Evolutionary conservation across 805 yeast species (phyloP).

Genomic region (Suhomyces sp.): DNA sequence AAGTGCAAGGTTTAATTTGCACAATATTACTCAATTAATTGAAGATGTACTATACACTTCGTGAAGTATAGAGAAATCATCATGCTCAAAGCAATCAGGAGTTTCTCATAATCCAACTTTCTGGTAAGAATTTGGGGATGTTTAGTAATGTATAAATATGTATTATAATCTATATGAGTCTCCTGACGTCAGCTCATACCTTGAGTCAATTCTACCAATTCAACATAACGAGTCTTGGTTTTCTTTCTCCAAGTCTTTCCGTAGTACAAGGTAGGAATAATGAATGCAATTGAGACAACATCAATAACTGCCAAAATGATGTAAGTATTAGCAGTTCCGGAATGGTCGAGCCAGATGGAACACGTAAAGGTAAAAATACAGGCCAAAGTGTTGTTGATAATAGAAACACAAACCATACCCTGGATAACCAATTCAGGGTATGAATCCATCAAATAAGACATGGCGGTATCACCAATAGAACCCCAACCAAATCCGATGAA

Average conservation of each 20-base stretch:
- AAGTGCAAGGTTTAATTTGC: too few species aligned
- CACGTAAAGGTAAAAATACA: constrained; percentile 40
- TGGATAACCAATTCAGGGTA: constrained; percentile 42
- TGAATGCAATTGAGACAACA: constrained; percentile 30
- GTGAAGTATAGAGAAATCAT: too few species aligned
- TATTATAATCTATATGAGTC: not conserved
- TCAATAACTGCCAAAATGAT: constrained; percentile 37
- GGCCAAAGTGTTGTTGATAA: constrained; percentile 38
- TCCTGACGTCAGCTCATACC: constrained; percentile 4
- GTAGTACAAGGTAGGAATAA: constrained; percentile 31
- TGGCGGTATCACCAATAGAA: constrained; percentile 38
- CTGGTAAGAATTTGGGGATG: too few species aligned
- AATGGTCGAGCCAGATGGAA: constrained; percentile 37
- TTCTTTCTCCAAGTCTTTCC: constrained; percentile 34
- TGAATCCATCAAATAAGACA: constrained; percentile 41
- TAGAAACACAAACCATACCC: constrained; percentile 40
- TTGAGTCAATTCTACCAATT: constrained; percentile 15
- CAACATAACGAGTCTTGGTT: constrained; percentile 23
- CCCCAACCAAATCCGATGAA: constrained; percentile 41
- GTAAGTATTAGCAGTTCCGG: constrained; percentile 38
- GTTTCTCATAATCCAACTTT: too few species aligned
- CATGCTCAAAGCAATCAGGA: too few species aligned
- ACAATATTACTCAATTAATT: too few species aligned
- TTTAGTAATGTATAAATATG: constrained; percentile 2
- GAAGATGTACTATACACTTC: too few species aligned